Evolutionary conservation across 1,139 yeast species (phyloP).

Genomic region (Casaregolazyma lundiana): DNA sequence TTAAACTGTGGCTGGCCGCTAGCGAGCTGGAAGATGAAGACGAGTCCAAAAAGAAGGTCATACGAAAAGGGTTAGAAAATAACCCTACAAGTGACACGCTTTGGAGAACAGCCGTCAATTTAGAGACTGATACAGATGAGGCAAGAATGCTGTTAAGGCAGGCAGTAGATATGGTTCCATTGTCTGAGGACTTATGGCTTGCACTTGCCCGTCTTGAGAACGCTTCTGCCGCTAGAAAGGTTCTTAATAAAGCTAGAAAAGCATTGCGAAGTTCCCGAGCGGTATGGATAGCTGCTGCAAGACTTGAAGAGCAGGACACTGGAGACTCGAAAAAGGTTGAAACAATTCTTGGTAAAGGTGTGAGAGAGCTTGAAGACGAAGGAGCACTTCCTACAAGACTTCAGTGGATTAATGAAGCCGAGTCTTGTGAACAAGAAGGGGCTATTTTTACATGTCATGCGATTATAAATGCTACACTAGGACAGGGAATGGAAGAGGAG

Average conservation of each 20-base stretch:
- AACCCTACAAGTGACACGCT: constrained; percentile 61
- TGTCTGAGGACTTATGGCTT: constrained; percentile 63
- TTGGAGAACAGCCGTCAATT: constrained; percentile 52
- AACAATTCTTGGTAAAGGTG: constrained; percentile 50
- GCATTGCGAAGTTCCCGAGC: constrained; percentile 46
- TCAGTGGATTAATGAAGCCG: constrained; percentile 50
- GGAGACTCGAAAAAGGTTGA: constrained; percentile 42
- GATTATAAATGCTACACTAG: constrained; percentile 31
- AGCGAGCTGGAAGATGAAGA: constrained; percentile 57
- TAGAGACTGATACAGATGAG: constrained; percentile 44
- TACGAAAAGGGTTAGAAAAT: constrained; percentile 70
- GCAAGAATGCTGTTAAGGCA: constrained; percentile 54
- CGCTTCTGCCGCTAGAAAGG: constrained; percentile 48
- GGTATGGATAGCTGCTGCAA: constrained; percentile 69
- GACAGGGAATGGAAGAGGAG: constrained; percentile 29
- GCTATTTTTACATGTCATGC: constrained; percentile 35
- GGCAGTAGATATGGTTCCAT: constrained; percentile 69
- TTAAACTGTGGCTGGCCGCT: constrained; percentile 70
- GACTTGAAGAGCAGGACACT: constrained; percentile 58
- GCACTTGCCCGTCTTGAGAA: constrained; percentile 43
- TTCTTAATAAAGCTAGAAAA: constrained; percentile 55
- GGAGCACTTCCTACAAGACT: constrained; percentile 34
- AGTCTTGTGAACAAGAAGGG: constrained; percentile 34
- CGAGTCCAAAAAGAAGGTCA: constrained; percentile 48
- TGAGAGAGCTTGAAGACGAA: constrained; percentile 39